phyloP scores from a whole-genome alignment of 306 rosid species.

The Dalbergia oliveri region DNA sequence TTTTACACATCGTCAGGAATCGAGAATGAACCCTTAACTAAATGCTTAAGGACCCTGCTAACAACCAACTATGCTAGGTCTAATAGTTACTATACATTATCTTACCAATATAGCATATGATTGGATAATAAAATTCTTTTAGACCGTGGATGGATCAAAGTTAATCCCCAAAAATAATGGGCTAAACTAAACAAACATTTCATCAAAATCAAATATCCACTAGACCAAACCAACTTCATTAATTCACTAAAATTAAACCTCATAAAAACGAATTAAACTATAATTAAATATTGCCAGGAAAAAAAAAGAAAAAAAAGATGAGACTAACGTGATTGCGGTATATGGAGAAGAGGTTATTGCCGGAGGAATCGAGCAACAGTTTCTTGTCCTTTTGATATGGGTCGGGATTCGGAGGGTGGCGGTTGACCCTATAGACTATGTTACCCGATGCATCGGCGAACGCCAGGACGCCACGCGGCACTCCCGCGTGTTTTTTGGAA shows the following conservation, averaged over 20 bases:
- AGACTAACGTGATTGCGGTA: conserved; percentile 55
- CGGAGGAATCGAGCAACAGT: conserved; percentile 61
- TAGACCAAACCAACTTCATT: not conserved
- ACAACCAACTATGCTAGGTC: too few relatives aligned
- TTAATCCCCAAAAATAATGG: not conserved
- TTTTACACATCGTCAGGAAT: too few relatives aligned
- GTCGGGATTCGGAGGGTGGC: conserved; percentile 46
- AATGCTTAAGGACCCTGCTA: too few relatives aligned
- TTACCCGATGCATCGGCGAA: conserved; percentile 60
- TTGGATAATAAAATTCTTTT: too few relatives aligned
- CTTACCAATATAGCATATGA: too few relatives aligned
- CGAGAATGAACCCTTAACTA: too few relatives aligned
- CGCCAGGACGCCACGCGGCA: conserved; percentile 60
- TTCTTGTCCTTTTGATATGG: conserved; percentile 48
- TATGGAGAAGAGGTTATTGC: conserved; percentile 66
- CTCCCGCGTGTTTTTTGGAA: conserved; percentile 68
- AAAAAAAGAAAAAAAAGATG: conserved; percentile 4
- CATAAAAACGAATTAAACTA: not conserved
- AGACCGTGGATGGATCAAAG: too few relatives aligned
- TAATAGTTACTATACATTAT: too few relatives aligned
- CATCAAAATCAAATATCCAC: not conserved
- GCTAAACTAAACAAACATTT: not conserved
- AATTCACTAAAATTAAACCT: not conserved
- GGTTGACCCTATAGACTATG: conserved; percentile 60
- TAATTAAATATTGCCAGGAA: not conserved